A percentile compares a stretch with the other conserved stretches of the same genome.
phyloP scores from a whole-genome alignment of 306 rosid genomes.

The apple (Malus domestica) region DNA sequence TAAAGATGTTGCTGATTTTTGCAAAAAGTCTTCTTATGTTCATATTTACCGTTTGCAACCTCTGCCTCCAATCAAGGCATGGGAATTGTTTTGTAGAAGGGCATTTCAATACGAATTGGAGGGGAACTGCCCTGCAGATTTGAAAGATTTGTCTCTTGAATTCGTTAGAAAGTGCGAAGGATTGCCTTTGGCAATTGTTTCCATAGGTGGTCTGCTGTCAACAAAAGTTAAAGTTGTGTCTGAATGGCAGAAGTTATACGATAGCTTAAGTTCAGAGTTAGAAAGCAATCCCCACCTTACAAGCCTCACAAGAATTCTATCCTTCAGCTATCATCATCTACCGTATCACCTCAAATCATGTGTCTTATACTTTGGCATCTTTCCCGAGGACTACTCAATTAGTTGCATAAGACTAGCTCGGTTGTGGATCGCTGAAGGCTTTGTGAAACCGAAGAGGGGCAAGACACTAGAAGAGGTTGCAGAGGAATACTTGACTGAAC shows the following conservation, averaged over 20 bases:
- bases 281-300: conserved; percentile 1
- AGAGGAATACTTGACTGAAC: conserved; percentile 1
- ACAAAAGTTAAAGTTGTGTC: not conserved
- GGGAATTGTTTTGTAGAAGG: conserved; percentile 9
- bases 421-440: conserved; percentile 22
- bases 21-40: not conserved
- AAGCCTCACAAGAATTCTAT: conserved; percentile 1
- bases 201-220: not conserved
- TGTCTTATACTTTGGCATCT: conserved; percentile 13
- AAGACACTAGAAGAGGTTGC: conserved; percentile 10
- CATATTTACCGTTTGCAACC: not conserved
- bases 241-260: not conserved
- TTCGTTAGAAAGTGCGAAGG: conserved; percentile 12
- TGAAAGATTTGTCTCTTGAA: not conserved
- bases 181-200: conserved; percentile 16
- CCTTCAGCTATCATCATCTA: conserved; percentile 5
- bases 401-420: not conserved
- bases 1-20: not conserved
- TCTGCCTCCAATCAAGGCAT: not conserved
- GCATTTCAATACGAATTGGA: not conserved
- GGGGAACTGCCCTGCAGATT: not conserved
- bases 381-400: not conserved
- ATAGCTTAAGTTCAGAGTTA: not conserved
- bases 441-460: not conserved
- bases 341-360: conserved; percentile 22